Base-by-base conservation (phyloP, 495 filamentous ascomycete species). In the Daldinia grandis region DNA sequence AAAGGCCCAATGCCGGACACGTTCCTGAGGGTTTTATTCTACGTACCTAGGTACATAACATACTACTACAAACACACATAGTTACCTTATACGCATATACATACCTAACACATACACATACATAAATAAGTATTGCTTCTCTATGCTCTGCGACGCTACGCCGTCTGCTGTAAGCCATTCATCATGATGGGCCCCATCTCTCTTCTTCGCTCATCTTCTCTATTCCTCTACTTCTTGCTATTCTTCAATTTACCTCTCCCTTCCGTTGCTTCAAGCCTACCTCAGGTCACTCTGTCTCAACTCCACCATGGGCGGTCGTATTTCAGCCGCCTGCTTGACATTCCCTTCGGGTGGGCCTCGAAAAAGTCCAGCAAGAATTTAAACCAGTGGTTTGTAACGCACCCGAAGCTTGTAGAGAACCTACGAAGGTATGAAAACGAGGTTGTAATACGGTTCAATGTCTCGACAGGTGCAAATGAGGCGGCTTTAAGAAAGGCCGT, bases 371-470 rank as follows among this genome's bases (percentile, higher is more conserved):
- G 67, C 25, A 68, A 65, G 5, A 62, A 54, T 49, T 64, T 64
- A 19, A 66, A 60, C 28, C 64, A 57, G 54, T 77, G 75, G 71
- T 54, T 78, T 12, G 64, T 69, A 78, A 66, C 64, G 78, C 60
- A 70, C 77, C 68, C 74, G 79, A 72, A 67, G 8, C 76, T 78
- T 53, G 61, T 76, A 12, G 58, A 69, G 14, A 68, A 50, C 51
- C 37, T 76, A 27, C 72, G 31, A 38, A 66, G 88, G 64, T 97
- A 98, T 77, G 89, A 87, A 50, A 86, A 89, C 47, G 91, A 97
- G 76, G 84, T 97, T 15, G 95, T 99, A 14, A 81, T 98, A 38
- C 89, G 95, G 15, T 98, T 98, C 85, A 92, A 92, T 74, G 79
- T 97, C 63, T 88, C 84, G 61, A 87, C 87, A 50, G 73, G 82